Conservation (phyloP, 257 asterid species). For the Solanum piurae region DNA sequence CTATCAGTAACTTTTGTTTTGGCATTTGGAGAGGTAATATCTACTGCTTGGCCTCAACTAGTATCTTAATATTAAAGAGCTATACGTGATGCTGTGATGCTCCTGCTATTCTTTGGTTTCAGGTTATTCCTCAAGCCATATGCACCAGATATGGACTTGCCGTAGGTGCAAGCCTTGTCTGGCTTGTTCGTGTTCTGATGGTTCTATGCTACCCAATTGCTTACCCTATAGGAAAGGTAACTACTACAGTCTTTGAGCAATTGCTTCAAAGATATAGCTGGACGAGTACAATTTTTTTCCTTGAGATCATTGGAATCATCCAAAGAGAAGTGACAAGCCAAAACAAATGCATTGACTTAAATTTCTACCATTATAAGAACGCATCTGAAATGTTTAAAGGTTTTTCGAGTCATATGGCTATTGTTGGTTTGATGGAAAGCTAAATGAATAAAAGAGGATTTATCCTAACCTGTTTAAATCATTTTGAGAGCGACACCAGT, state of each 20-base stretch:
- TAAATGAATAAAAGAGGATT: not conserved
- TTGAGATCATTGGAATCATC: not conserved
- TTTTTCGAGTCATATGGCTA: not conserved
- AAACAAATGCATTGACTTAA: not conserved
- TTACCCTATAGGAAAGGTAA: conserved; percentile 97
- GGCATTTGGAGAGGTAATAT: conserved; percentile 80
- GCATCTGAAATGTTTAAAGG: not conserved
- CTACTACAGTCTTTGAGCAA: not conserved
- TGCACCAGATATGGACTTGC: conserved; percentile 98
- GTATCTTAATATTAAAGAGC: not conserved
- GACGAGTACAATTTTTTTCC: not conserved
- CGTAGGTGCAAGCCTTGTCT: conserved; percentile 83
- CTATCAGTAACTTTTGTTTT: conserved; percentile 95
- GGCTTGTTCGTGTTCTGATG: conserved; percentile 92
- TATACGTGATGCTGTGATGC: not conserved
- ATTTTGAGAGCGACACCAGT: not conserved
- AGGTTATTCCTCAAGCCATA: conserved; percentile 99
- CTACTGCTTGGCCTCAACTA: not conserved
- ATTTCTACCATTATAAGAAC: not conserved
- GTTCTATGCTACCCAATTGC: conserved; percentile 69
- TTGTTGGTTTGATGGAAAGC: not conserved
- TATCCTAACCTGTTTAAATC: not conserved
- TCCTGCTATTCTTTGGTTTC: conserved; percentile 4
- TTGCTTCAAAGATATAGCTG: not conserved
- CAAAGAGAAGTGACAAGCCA: not conserved